phyloP scores from a whole-genome alignment of 2,329 filamentous ascomycete species.

The Septoria petroselini region DNA sequence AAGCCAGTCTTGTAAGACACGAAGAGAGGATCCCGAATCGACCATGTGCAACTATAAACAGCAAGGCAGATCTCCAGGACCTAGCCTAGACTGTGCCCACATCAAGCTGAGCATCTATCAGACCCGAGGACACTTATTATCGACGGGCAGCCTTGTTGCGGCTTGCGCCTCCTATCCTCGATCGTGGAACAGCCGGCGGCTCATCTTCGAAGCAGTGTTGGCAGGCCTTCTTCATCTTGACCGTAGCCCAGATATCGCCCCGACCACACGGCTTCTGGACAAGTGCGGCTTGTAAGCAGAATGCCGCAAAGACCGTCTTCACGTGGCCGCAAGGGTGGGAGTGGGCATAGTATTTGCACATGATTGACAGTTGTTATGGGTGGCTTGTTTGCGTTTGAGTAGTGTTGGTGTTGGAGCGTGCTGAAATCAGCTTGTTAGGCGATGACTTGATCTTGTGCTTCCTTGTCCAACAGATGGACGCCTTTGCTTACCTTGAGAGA shows the following conservation, averaged over 20 bases:
- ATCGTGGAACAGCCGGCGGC: constrained; percentile 20
- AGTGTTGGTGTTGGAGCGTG: background rate
- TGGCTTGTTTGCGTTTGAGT: constrained; percentile 3
- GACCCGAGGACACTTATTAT: too few species aligned
- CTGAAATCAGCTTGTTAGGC: background rate
- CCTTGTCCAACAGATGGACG: too few species aligned
- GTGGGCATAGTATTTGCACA: constrained; percentile 51
- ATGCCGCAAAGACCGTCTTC: constrained; percentile 39
- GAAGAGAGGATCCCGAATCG: too few species aligned
- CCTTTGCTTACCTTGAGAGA: too few species aligned
- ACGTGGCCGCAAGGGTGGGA: constrained; percentile 47
- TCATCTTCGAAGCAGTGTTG: constrained; percentile 29
- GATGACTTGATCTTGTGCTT: background rate
- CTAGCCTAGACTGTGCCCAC: too few species aligned
- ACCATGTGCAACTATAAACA: too few species aligned
- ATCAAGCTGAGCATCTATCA: too few species aligned
- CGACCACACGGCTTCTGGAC: constrained; percentile 35
- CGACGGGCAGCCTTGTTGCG: constrained; percentile 24
- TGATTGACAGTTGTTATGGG: constrained; percentile 22
- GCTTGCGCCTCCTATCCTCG: constrained; percentile 15
- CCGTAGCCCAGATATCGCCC: constrained; percentile 39
- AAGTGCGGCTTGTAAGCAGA: constrained; percentile 36
- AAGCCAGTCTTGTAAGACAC: too few species aligned
- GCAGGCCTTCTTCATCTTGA: constrained; percentile 39
- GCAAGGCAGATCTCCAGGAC: background rate